A percentile compares a stretch with the other conserved stretches of the same genome.
Conservation (phyloP, 208 protist genomes). For the Phytomonas sp. region DNA sequence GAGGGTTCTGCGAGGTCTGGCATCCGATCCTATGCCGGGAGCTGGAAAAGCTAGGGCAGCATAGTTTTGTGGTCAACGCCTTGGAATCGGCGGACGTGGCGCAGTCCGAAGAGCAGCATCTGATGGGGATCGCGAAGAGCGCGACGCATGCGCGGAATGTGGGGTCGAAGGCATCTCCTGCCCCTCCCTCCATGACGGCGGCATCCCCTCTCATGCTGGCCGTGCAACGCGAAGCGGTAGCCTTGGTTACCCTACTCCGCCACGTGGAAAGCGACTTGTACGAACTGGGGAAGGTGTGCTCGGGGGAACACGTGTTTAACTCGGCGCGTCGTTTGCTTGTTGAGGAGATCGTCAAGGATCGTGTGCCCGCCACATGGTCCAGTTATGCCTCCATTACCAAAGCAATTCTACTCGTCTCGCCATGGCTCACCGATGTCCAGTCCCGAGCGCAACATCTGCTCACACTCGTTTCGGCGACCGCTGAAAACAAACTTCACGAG, state of each 20-base stretch:
- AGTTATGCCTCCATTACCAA: constrained; percentile 28
- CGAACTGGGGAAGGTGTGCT: constrained; percentile 51
- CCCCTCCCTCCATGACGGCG: constrained; percentile 1
- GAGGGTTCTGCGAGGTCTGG: constrained; percentile 37
- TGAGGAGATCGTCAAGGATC: constrained; percentile 61
- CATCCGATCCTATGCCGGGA: constrained; percentile 12
- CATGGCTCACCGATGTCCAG: constrained; percentile 58
- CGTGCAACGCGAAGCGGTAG: constrained; percentile 85
- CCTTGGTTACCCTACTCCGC: constrained; percentile 44
- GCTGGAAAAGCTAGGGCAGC: constrained; percentile 18
- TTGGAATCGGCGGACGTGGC: constrained; percentile 9
- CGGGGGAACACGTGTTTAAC: constrained; percentile 77
- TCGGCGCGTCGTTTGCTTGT: constrained; percentile 86
- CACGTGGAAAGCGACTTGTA: constrained; percentile 66
- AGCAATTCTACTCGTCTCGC: constrained; percentile 26
- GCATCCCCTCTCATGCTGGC: constrained; percentile 81
- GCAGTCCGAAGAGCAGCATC: background rate
- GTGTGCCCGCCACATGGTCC: constrained; percentile 83
- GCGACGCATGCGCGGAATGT: background rate
- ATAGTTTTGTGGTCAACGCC: constrained; percentile 26
- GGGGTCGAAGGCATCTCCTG: background rate
- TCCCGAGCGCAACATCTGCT: constrained; percentile 49
- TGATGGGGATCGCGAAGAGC: background rate
- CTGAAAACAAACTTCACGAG: constrained; percentile 13
- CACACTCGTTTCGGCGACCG: constrained; percentile 38